Conservation (phyloP, 495 filamentous ascomycete species). For the Hyaloscypha finlandica region DNA sequence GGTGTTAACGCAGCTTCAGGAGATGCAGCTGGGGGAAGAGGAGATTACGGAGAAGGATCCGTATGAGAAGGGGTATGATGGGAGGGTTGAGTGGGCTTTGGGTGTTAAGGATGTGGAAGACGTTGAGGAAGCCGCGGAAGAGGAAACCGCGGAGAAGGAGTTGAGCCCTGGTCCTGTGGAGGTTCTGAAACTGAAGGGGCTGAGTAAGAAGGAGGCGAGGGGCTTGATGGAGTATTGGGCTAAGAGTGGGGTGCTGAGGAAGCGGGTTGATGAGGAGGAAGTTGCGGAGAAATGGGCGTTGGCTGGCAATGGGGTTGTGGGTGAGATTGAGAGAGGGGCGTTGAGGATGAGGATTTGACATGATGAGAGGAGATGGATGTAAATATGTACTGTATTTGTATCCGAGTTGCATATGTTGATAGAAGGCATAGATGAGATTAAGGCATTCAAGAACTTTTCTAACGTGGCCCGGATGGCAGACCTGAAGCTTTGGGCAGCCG, state of each 20-base stretch:
- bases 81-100: constrained; percentile 63
- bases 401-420: background rate
- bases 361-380: background rate
- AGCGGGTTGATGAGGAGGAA: constrained; percentile 65
- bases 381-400: background rate
- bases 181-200: constrained; percentile 56
- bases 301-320: constrained; percentile 77
- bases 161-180: constrained; percentile 30
- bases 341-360: constrained; percentile 47
- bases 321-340: constrained; percentile 73
- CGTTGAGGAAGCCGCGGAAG: no score
- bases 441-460: no score
- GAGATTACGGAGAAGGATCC: constrained; percentile 60
- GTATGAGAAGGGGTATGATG: constrained; percentile 65
- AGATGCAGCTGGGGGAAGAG: constrained; percentile 33
- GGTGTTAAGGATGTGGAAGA: constrained; percentile 31
- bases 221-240: constrained; percentile 93
- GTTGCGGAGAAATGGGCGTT: constrained; percentile 87
- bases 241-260: constrained; percentile 74
- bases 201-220: constrained; percentile 75
- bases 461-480: no score
- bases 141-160: no score
- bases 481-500: no score
- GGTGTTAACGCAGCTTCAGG: constrained; percentile 49
- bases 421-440: background rate